Evolutionary conservation across 257 asterid genomes (phyloP).

Genomic region (Lycium barbarum): DNA sequence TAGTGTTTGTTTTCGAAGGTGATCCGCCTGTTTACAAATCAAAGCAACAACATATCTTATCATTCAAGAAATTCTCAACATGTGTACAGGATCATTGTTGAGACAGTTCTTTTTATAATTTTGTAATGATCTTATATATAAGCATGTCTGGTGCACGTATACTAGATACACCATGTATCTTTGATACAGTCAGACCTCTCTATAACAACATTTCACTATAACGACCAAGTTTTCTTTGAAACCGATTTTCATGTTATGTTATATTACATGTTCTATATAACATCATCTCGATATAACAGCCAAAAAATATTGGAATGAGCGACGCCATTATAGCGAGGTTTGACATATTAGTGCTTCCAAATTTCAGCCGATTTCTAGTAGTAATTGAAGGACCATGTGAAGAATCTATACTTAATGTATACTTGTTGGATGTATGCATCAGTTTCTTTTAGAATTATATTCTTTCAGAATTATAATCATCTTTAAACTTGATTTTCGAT

Average conservation of each 20-base stretch:
- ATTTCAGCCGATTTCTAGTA: neutral
- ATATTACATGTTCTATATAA: neutral
- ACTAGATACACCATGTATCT: neutral
- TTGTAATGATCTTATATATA: neutral
- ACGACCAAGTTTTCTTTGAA: neutral
- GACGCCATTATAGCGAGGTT: neutral
- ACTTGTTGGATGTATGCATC: neutral
- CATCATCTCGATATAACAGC: neutral
- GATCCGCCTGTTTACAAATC: conserved; percentile 72
- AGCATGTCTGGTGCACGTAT: neutral
- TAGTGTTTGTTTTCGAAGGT: conserved; percentile 88
- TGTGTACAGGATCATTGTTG: neutral
- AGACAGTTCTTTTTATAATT: neutral
- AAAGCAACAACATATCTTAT: conserved; percentile 18
- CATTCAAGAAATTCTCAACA: neutral
- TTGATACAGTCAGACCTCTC: neutral
- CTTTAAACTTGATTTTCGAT: neutral
- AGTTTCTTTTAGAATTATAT: neutral
- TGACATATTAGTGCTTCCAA: neutral
- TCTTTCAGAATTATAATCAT: neutral
- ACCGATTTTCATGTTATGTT: neutral
- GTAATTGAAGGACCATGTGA: conserved; percentile 5
- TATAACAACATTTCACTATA: neutral
- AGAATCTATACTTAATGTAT: neutral
- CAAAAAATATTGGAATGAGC: too few species aligned